Base-by-base conservation (phyloP, 2,329 filamentous ascomycete genomes). In the Hypoxylon sp. region DNA sequence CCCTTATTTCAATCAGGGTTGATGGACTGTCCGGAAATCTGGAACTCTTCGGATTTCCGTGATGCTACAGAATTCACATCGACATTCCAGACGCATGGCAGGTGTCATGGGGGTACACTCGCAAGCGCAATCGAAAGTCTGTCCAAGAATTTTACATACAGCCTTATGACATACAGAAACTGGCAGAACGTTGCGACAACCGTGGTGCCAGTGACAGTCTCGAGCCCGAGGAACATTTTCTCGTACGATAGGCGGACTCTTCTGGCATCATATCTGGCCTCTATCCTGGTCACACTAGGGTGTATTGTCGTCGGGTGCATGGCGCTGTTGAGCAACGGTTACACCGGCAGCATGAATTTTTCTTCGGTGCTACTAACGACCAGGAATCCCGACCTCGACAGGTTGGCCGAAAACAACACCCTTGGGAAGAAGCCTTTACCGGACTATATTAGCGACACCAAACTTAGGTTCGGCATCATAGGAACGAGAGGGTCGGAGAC, bases 141-240 rank as follows among this genome's bases (percentile, higher is more conserved):
- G 26, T 65, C 62, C 2, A 65, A 31, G 22, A 65, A 65, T 22
- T 65, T 65, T 39, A 65, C 62, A 19, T 65, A 65, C 33, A 65
- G 54, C 17, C 50, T 65, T 11, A 58, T 65, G 48, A 53, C 62
- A 3, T 65, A 65, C 17, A 39, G 54, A 29, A 53, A 65, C 31
- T 65, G 62, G 62, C 39, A 54, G 19, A 47, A 65, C 13, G 50
- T 54, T n/a, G 33, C 51, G n/a, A 54, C 48, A 11, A 65, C 39
- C 19, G 6, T 39, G 31, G 55, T 26, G 24, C 54, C 62, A 8
- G 33, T 65, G 17, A 54, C 39, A 10, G 54, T 65, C 31, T 53
- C 54, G 5, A 59, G 39, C 10, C 39, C 62, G 39, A 54, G 22
- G 35, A 65, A 65, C 48, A 54, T 59, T 22, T 65, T 54, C 31